These are phyloP conservation scores for Vaccinium vitisidaea DNA, from an alignment of 148 eudicot species.

Conservation along the genomic window DNA sequence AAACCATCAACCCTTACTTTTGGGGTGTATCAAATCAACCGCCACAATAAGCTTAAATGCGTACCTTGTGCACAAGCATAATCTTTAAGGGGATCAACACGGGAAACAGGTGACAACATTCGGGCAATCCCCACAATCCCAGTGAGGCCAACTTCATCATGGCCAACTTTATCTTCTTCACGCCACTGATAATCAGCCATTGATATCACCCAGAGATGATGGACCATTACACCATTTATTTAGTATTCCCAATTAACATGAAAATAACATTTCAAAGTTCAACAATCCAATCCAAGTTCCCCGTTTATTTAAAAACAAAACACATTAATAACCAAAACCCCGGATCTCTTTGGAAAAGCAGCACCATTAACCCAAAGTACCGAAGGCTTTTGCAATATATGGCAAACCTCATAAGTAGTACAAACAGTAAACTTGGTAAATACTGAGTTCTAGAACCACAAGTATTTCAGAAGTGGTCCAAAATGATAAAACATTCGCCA, in stretches of 20 bases:
- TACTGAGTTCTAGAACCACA: conserved; percentile 3
- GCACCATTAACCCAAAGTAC: not conserved
- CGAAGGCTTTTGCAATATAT: not conserved
- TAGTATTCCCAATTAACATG: not conserved
- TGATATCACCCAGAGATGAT: too few species aligned
- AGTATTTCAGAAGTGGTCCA: not conserved
- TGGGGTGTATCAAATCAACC: not conserved
- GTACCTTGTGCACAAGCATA: not conserved
- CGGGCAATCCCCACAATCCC: not conserved
- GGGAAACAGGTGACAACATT: not conserved
- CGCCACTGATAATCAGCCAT: not conserved
- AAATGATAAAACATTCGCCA: not conserved
- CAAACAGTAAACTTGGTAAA: not conserved
- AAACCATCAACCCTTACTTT: not conserved
- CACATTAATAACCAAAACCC: not conserved
- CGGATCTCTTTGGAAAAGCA: not conserved
- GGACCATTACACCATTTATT: not conserved
- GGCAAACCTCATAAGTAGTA: not conserved
- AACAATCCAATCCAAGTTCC: not conserved
- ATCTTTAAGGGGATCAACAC: not conserved
- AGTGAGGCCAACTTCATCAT: not conserved
- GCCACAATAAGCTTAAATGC: not conserved
- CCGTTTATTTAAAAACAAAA: not conserved
- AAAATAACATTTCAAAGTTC: not conserved
- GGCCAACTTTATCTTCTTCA: not conserved